These are phyloP conservation scores for Prunus armeniaca DNA, from an alignment of 306 rosid genomes.

Conservation along the genomic window DNA sequence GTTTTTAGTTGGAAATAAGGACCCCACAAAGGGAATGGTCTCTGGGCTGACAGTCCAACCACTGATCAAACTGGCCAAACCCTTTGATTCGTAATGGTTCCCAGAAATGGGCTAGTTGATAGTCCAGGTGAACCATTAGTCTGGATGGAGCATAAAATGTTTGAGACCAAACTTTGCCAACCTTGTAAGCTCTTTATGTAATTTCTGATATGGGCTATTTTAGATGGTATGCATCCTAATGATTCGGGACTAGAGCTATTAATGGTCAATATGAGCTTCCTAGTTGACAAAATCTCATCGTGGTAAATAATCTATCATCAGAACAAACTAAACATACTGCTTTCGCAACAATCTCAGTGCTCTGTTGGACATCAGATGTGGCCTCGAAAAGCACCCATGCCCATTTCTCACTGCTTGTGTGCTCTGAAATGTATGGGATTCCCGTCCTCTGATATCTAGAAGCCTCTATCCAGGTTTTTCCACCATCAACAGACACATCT, in stretches of 20 bases:
- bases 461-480: slow-evolving; percentile 84
- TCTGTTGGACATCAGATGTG: slow-evolving; percentile 47
- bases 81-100: background rate
- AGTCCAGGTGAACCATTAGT: background rate
- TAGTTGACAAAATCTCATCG: slow-evolving; percentile 3
- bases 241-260: background rate
- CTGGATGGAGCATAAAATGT: background rate
- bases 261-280: slow-evolving; percentile 6
- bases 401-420: slow-evolving; percentile 73
- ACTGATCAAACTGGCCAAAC: background rate
- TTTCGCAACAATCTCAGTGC: slow-evolving; percentile 79
- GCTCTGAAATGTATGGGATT: slow-evolving; percentile 54
- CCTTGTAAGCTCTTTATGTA: background rate
- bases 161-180: background rate
- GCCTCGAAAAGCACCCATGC: slow-evolving; percentile 94
- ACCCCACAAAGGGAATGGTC: background rate
- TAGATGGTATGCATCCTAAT: slow-evolving; percentile 1
- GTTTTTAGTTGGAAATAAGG: background rate
- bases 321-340: slow-evolving; percentile 55
- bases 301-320: background rate
- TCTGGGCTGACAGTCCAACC: background rate
- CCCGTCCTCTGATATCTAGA: slow-evolving; percentile 61
- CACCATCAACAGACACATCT: slow-evolving; percentile 85
- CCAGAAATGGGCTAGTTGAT: slow-evolving; percentile 10
- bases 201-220: slow-evolving; percentile 4